A percentile compares a stretch with the other conserved stretches of the same genome.
phyloP scores from a whole-genome alignment of 805 yeast species.

The Candida maesae region DNA sequence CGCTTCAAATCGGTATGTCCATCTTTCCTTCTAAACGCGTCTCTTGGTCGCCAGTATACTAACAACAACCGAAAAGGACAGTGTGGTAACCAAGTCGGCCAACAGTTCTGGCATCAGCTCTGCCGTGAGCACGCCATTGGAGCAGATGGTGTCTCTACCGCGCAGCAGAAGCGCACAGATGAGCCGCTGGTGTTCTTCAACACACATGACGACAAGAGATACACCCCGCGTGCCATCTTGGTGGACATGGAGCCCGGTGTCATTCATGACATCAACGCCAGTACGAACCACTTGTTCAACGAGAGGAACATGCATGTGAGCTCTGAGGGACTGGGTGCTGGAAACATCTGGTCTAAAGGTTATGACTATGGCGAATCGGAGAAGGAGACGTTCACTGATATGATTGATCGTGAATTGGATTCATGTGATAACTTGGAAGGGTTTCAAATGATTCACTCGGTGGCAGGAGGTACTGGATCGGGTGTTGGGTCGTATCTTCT shows the following conservation, averaged over 20 bases:
- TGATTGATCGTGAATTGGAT: slow-evolving; percentile 87
- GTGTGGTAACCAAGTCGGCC: slow-evolving; percentile 95
- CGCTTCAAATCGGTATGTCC: slow-evolving; percentile 16
- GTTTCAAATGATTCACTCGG: slow-evolving; percentile 87
- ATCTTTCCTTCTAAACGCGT: background rate
- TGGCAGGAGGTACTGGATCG: slow-evolving; percentile 98
- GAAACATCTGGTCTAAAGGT: slow-evolving; percentile 94
- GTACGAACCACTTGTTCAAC: slow-evolving; percentile 64
- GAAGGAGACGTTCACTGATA: slow-evolving; percentile 71
- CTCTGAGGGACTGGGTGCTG: slow-evolving; percentile 88
- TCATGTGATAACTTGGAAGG: slow-evolving; percentile 86
- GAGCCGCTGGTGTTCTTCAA: slow-evolving; percentile 83
- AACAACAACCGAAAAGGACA: slow-evolving; percentile 49
- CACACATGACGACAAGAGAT: slow-evolving; percentile 66
- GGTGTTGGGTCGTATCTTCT: slow-evolving; percentile 85
- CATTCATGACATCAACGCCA: slow-evolving; percentile 54
- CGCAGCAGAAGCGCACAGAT: slow-evolving; percentile 46
- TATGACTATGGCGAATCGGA: slow-evolving; percentile 67
- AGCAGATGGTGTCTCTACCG: slow-evolving; percentile 31
- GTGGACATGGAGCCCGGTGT: slow-evolving; percentile 92
- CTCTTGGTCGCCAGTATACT: no score
- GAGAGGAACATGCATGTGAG: slow-evolving; percentile 78
- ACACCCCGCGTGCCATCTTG: slow-evolving; percentile 83
- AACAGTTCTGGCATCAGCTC: slow-evolving; percentile 87
- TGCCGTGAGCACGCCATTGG: slow-evolving; percentile 82